Evolutionary conservation across 495 filamentous ascomycete genomes (phyloP), one percentile per base, ranked within the genome.

Genomic region (Talaromyces thailandensis): DNA sequence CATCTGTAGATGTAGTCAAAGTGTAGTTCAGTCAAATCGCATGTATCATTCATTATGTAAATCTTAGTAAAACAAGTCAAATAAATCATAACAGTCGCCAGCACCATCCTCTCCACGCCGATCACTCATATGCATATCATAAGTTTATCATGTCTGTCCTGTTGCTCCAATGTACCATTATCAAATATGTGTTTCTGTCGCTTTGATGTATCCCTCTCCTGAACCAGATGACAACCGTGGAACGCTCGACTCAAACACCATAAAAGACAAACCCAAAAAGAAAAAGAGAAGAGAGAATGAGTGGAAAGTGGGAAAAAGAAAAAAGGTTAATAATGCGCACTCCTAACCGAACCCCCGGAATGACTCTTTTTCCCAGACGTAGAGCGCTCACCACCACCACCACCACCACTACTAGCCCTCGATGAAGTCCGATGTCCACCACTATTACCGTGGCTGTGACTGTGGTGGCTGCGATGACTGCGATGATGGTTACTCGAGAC

Each of bases 401-500:
- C n/a, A n/a, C n/a, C n/a, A n/a, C n/a, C n/a, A n/a, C n/a, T n/a
- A n/a, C 73, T 76, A 56, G 69, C 71, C 43, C 67, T 66, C 37
- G 73, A 67, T 3, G 51, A 55, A 7, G 11, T 16, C 8, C 9
- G 5, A 7, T 55, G 51, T 0, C 14, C 23, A 7, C 21, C 12
- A n/a, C 26, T 23, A n/a, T 18, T 24, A n/a, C 45, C 8, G 12
- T 52, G 18, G 48, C 48, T 52, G n/a, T 58, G 37, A 14, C 65
- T 56, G 26, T 61, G 29, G 28, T 50, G n/a, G n/a, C n/a, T n/a
- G 37, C 59, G 53, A 63, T 2, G 31, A 11, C 31, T 1, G 25
- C 26, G 48, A 12, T 28, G 26, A 67, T 28, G 26, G 65, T 74
- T 65, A 48, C 73, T 79, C 23, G 77, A 83, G 2, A 87, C 79